Percentiles rank a stretch among this genome's conserved stretches.
Conservation (phyloP, 2,329 filamentous ascomycete genomes). For the Herpotrichia juniperi region DNA sequence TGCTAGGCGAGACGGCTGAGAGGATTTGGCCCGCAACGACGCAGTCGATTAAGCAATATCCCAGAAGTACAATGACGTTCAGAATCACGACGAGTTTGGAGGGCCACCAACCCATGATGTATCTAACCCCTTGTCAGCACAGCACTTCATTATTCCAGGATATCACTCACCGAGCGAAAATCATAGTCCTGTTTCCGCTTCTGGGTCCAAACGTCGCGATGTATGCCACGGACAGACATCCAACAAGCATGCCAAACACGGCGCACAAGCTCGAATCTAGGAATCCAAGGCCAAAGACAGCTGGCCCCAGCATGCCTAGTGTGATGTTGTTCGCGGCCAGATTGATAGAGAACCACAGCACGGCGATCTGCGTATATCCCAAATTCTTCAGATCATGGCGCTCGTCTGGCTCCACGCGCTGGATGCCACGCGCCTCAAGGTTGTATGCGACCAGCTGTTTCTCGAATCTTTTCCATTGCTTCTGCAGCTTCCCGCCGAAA, state of each 20-base stretch:
- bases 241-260: conserved; percentile 63
- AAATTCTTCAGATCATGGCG: conserved; percentile 58
- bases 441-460: conserved; percentile 56
- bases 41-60: conserved; percentile 67
- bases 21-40: conserved; percentile 73
- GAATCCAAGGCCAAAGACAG: conserved; percentile 64
- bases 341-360: conserved; percentile 69
- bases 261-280: conserved; percentile 62
- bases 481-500: conserved; percentile 19
- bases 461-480: conserved; percentile 44
- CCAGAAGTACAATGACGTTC: conserved; percentile 67
- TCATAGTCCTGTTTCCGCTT: conserved; percentile 68
- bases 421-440: conserved; percentile 65
- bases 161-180: conserved; percentile 51
- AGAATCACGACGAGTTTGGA: conserved; percentile 67
- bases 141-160: not conserved
- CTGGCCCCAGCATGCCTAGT: conserved; percentile 67
- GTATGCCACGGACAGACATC: conserved; percentile 63
- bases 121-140: conserved; percentile 53
- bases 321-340: conserved; percentile 68
- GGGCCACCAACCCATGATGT: conserved; percentile 70
- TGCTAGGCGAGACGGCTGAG: conserved; percentile 66
- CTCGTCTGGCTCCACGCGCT: conserved; percentile 62
- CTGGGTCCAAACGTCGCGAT: conserved; percentile 67
- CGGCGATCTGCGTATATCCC: conserved; percentile 62